Evolutionary conservation across 2,329 filamentous ascomycete genomes (phyloP), one percentile per base, ranked within the genome.

Genomic region (Rutstroemia sp.): DNA sequence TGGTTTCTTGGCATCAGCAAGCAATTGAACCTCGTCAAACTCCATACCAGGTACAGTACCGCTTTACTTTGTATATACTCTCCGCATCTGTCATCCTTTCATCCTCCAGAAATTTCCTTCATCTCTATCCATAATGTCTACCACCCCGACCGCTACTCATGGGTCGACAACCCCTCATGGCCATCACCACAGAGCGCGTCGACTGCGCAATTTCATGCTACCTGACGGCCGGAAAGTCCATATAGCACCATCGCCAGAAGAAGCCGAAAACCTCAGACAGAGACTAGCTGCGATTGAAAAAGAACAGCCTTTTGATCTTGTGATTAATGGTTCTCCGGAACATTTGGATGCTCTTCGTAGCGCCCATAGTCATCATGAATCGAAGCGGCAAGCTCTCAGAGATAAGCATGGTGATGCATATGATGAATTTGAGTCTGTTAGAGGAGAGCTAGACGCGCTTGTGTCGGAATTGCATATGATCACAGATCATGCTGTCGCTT

Each of bases 151-250:
- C 2, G 57, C 57, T 45, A 55, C 54, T 7, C 19, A 37, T 19
- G 49, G 42, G 19, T 51, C 58, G 23, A 49, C 58, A 21, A 58
- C 54, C 1, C 23, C 27, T 2, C 42, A 54, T 45, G 44, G 59
- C 18, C 59, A 63, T 44, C 63, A 67, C 25, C 65, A 67, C 41
- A 63, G 63, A 12, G 65, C 72, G 1, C 73, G 73, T 27, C 72
- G 75, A 34, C 70, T 80, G 0, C 73, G 77, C 21, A 77, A 82
- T 58, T 79, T 85, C 58, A 65, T 78, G 3, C 75, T 78, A 48
- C 81, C 82, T 0, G 72, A 79, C 65, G 82, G 82, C 25, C 75
- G 74, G 54, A 75, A 76, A 60, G 73, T 85, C 5, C 77, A 85
- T 54, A 77, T 84, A 52, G 79, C 79, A 6, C 69, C 76, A 3